These are phyloP conservation scores for Phialophora verrucosa DNA, from an alignment of 2,329 filamentous ascomycete genomes.

Conservation along the genomic window DNA sequence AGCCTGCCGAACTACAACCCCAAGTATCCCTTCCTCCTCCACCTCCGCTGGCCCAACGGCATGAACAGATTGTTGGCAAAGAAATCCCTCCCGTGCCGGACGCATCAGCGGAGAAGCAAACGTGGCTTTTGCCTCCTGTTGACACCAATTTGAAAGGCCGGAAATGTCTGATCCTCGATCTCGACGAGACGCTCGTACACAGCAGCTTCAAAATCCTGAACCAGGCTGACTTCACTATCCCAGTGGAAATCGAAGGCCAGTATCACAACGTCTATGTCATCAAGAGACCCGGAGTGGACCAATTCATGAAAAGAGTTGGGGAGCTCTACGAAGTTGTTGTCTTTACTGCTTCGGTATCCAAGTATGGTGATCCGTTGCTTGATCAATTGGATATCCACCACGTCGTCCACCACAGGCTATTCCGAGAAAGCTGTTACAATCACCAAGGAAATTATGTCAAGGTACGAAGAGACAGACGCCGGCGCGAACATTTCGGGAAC, in stretches of 20 bases:
- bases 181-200: conserved; percentile 96
- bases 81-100: conserved; percentile 53
- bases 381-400: conserved; percentile 97
- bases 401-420: conserved; percentile 92
- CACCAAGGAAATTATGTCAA: conserved; percentile 99
- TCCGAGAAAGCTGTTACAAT: conserved; percentile 98
- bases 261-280: conserved; percentile 99
- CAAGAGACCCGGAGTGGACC: conserved; percentile 96
- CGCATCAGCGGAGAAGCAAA: conserved; percentile 57
- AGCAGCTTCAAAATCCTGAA: conserved; percentile 99
- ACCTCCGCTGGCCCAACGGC: conserved; percentile 57
- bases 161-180: conserved; percentile 92
- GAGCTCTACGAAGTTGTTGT: conserved; percentile 98
- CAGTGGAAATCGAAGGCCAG: conserved; percentile 97
- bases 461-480: conserved; percentile 46
- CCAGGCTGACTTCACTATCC: conserved; percentile 98
- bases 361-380: conserved; percentile 96
- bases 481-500: neutral
- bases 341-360: conserved; percentile 97
- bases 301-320: conserved; percentile 98
- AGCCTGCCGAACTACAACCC: conserved; percentile 50
- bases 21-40: conserved; percentile 62
- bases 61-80: conserved; percentile 47
- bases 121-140: conserved; percentile 81
- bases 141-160: conserved; percentile 79